Evolutionary conservation across 768 basidiomycete genomes (phyloP), one percentile per base, ranked within the genome.

Genomic region (Rhodotorula graminis): DNA sequence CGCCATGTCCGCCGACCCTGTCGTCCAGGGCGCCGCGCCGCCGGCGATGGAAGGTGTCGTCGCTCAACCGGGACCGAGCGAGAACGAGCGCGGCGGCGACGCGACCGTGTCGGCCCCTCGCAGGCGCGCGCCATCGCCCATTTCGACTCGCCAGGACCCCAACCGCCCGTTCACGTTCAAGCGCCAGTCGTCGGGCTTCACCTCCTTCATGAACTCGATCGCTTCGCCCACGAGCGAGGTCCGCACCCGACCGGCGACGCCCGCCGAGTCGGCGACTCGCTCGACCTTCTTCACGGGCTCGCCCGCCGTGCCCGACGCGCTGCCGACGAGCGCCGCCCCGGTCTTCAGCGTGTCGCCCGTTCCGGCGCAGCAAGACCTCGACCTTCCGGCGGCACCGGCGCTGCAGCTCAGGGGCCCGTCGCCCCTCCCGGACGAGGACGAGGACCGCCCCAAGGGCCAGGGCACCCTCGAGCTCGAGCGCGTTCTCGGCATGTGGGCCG

Each of bases 401-500:
- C 46, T 63, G 21, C 27, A 33, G 33, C 46, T 66, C 5, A 58
- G 61, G 16, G 60, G 61, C 0, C 55, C 60, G 52, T 58, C 65
- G 14, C 70, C 53, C 10, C 55, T 50, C 15, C 52, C 60, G 3
- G 61, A 65, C 10, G 61, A 27, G 25, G 7, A 46, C 55, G 65
- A 47, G 44, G 61, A 62, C 27, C 53, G 73, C 14, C 73, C 65
- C 8, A 74, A 74, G 42, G 73, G 73, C 2, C 15, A 42, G 46
- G 73, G 73, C 5, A 74, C 73, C 5, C 66, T 74, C 42, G 73
- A 74, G 37, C 47, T 74, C 33, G 73, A 74, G 49, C 56, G 73
- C 44, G 67, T 74, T 37, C 46, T 74, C 27, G 70, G 69, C 12
- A 60, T 74, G 57, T 70, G 69, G 67, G 68, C 73, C 2, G 59